Evolutionary conservation across 1,139 yeast species (phyloP).

Genomic region (Hansenula lynferdii): DNA sequence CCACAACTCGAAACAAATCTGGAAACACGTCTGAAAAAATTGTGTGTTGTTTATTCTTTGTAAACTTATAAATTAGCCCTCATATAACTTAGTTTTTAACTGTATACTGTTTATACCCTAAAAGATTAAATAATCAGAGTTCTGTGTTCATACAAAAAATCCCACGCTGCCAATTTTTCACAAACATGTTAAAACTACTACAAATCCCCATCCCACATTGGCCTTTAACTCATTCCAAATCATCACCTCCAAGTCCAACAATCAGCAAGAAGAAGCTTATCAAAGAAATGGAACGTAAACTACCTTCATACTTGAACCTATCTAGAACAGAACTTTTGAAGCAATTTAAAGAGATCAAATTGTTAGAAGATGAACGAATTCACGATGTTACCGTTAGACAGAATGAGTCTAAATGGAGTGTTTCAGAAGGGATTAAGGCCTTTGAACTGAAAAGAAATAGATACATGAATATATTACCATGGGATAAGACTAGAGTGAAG

Average conservation of each 20-base stretch:
- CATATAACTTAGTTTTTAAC: no score
- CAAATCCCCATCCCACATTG: not conserved
- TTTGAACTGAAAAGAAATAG: slow-evolving; percentile 39
- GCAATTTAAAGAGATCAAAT: slow-evolving; percentile 26
- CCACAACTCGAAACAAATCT: no score
- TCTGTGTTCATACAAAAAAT: no score
- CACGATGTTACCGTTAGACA: slow-evolving; percentile 28
- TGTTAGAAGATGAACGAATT: slow-evolving; percentile 28
- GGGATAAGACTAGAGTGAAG: slow-evolving; percentile 48
- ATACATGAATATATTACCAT: slow-evolving; percentile 55
- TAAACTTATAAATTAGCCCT: no score
- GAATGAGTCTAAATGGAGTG: slow-evolving; percentile 24
- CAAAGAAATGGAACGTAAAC: not conserved
- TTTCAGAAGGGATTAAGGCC: slow-evolving; percentile 25
- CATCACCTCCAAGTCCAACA: not conserved
- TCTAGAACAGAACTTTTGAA: slow-evolving; percentile 17
- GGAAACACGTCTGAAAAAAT: no score
- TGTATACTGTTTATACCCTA: no score
- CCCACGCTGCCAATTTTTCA: no score
- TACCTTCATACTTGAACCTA: slow-evolving; percentile 26
- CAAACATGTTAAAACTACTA: not conserved
- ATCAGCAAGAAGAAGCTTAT: not conserved
- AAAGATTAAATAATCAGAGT: no score
- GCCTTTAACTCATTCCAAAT: no score
- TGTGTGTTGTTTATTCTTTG: no score